Conservation (phyloP, 768 basidiomycete species). For the Termitomyces sp. region DNA sequence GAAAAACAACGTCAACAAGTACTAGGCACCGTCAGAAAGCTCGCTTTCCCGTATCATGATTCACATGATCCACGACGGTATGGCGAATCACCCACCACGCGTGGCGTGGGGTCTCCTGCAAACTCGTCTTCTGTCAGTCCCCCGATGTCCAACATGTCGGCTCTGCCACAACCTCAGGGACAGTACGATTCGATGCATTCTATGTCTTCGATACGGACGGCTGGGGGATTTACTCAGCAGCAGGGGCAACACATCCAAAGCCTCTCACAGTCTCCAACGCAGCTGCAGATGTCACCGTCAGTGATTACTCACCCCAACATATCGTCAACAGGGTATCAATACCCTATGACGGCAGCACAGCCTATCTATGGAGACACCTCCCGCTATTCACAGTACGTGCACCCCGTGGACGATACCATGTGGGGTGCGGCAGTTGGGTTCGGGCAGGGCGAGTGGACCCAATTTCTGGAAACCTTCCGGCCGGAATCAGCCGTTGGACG, state of each 20-base stretch:
- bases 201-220: conserved; percentile 13
- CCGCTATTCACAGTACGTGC: conserved; percentile 43
- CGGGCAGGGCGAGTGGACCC: conserved; percentile 72
- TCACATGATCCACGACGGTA: conserved; percentile 51
- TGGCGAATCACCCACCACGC: conserved; percentile 45
- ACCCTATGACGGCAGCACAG: conserved; percentile 19
- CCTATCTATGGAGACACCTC: conserved; percentile 35
- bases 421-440: conserved; percentile 77
- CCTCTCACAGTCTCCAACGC: conserved; percentile 17
- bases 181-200: conserved; percentile 29
- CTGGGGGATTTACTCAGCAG: conserved; percentile 13
- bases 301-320: conserved; percentile 10
- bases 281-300: conserved; percentile 22
- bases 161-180: conserved; percentile 30
- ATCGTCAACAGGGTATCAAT: conserved; percentile 11
- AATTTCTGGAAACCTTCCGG: conserved; percentile 61
- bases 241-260: conserved; percentile 9
- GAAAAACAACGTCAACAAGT: conserved; percentile 61
- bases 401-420: conserved; percentile 62
- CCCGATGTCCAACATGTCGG: conserved; percentile 34
- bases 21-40: conserved; percentile 63
- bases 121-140: conserved; percentile 60
- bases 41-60: conserved; percentile 81
- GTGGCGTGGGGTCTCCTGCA: conserved; percentile 52
- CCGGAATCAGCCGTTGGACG: conserved; percentile 30